Base-by-base conservation (phyloP, 345 rosid species). In the Melaleuca quinquenervia region DNA sequence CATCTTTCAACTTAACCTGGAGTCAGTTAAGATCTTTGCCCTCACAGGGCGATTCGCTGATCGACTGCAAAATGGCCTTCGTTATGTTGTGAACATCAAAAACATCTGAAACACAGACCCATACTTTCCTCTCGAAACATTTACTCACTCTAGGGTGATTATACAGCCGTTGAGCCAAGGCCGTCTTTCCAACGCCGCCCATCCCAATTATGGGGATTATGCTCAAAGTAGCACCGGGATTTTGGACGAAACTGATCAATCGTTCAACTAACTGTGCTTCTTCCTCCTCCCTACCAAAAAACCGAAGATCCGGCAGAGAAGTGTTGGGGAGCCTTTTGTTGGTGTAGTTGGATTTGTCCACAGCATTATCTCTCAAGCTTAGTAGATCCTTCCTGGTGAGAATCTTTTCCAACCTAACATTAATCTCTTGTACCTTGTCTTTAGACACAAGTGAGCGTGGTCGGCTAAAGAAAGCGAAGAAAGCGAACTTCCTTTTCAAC, bases 161-260 rank as follows among this genome's bases (percentile, higher is more conserved):
- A 5, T 55, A 55, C 6, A 55, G 0, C 1, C 0, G 27, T 24
- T 55, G 62, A 55, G 62, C 62, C 3, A 55, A 2, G 1, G 62
- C 27, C 0, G 27, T 55, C 62, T 55, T 55, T 24, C 62, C 27
- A 55, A 24, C 0, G 24, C 62, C 27, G 1, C 62, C 62, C 27
- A 24, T 55, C 14, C 62, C 62, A 55, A 55, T 0, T 24, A 55
- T 55, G 14, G 62, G 3, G 27, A 55, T 1, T 24, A 11, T 55
- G 27, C 62, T 55, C 0, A 55, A 2, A 0, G 0, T 4, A 5
- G 13, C 6, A 55, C 22, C 1, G 0, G 0, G 1, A 55, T 24
- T 8, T 22, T 24, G 0, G 27, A 5, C 27, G 0, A 10, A 27
- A 4, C 6, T 5, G 0, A 0, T 55, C 14, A 55, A 0, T 0